A percentile compares a stretch with the other conserved stretches of the same genome.
Evolutionary conservation across 371 early-diverging fungal species (phyloP).

Genomic region (Amoeboaphelidium protococcarum): DNA sequence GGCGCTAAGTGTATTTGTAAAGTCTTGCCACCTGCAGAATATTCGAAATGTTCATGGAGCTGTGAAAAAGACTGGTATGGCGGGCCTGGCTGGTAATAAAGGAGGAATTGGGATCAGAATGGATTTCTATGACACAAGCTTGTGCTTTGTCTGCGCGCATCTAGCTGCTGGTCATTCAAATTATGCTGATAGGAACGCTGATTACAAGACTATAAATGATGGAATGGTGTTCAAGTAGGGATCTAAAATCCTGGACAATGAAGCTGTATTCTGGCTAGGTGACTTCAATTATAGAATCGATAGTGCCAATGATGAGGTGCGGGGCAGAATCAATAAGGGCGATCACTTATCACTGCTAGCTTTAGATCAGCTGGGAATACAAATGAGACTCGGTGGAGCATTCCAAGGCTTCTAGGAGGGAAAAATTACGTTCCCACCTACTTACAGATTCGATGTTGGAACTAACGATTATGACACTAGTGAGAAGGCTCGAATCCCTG

Average conservation of each 20-base stretch:
- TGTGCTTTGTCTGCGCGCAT: conserved; percentile 74
- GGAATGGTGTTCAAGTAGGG: conserved; percentile 42
- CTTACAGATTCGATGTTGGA: conserved; percentile 75
- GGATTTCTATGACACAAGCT: conserved; percentile 48
- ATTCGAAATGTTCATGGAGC: conserved; percentile 57
- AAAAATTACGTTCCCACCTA: conserved; percentile 48
- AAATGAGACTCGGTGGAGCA: conserved; percentile 1
- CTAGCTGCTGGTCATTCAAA: conserved; percentile 57
- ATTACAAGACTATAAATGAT: conserved; percentile 46
- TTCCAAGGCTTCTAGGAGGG: conserved; percentile 65
- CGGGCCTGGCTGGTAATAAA: conserved; percentile 64
- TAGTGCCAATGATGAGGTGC: conserved; percentile 34
- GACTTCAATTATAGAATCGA: conserved; percentile 70
- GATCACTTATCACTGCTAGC: conserved; percentile 3
- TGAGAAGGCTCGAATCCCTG: conserved; percentile 54
- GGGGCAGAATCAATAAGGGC: conserved; percentile 1
- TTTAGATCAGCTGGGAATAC: background rate
- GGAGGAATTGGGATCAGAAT: conserved; percentile 67
- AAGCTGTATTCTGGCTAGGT: conserved; percentile 54
- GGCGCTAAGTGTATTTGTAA: conserved; percentile 3
- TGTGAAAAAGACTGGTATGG: conserved; percentile 47
- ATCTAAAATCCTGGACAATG: conserved; percentile 33
- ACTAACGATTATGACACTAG: conserved; percentile 61
- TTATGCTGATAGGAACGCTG: conserved; percentile 53
- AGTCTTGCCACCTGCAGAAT: conserved; percentile 3